phyloP scores from a whole-genome alignment of 495 filamentous ascomycete species.

The Evernia prunastri region DNA sequence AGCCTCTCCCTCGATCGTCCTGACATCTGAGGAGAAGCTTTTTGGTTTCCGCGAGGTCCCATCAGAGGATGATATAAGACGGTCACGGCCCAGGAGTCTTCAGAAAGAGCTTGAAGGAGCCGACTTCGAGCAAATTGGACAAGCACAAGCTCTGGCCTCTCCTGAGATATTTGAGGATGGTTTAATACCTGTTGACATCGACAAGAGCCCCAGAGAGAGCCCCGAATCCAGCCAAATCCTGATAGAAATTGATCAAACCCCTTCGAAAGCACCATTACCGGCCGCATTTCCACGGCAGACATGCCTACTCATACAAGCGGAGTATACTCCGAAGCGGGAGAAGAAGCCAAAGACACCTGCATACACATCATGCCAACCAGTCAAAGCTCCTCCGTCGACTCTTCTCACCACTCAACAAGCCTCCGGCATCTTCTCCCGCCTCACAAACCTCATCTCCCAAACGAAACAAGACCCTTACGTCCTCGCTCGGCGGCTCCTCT shows the following conservation, averaged over 20 bases:
- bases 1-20: not conserved
- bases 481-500: slow-evolving; percentile 28
- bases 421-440: slow-evolving; percentile 20
- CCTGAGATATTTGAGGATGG: slow-evolving; percentile 11
- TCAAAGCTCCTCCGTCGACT: slow-evolving; percentile 4
- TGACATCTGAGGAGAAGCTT: slow-evolving; percentile 14
- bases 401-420: slow-evolving; percentile 7
- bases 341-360: not conserved
- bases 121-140: slow-evolving; percentile 2
- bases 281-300: not conserved
- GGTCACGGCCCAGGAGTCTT: slow-evolving; percentile 21
- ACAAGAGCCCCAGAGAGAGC: not conserved
- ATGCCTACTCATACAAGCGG: not conserved
- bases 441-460: slow-evolving; percentile 19
- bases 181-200: slow-evolving; percentile 5
- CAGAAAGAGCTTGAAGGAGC: slow-evolving; percentile 25
- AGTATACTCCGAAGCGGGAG: slow-evolving; percentile 10
- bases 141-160: not conserved
- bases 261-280: slow-evolving; percentile 3
- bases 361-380: not conserved
- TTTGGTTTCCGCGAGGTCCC: slow-evolving; percentile 20
- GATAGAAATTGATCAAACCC: slow-evolving; percentile 11
- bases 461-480: slow-evolving; percentile 23
- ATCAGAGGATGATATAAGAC: slow-evolving; percentile 15
- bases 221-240: not conserved